phyloP scores from a whole-genome alignment of 805 yeast species.

The Yamadazyma akitaensis region DNA sequence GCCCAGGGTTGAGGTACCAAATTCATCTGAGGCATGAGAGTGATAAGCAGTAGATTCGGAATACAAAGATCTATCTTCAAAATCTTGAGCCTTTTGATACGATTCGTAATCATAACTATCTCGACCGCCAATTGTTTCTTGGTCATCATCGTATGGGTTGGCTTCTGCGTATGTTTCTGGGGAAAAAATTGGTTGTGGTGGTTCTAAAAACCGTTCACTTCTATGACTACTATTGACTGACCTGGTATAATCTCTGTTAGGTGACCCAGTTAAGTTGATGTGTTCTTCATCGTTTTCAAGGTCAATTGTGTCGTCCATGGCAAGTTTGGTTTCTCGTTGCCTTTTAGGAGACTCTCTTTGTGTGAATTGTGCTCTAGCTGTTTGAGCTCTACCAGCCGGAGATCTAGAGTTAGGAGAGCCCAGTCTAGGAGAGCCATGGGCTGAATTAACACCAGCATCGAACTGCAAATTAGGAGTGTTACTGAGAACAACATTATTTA shows the following conservation, averaged over 20 bases:
- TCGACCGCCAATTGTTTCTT: conserved; percentile 15
- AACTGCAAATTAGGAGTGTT: conserved; percentile 25
- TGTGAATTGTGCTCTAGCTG: conserved; percentile 67
- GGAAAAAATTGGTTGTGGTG: conserved; percentile 65
- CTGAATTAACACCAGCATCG: not conserved
- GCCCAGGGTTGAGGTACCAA: conserved; percentile 12
- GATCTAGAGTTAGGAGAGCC: not conserved
- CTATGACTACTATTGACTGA: conserved; percentile 31
- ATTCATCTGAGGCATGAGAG: conserved; percentile 21
- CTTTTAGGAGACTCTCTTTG: conserved; percentile 71
- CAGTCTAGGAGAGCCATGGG: conserved; percentile 1
- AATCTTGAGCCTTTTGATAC: conserved; percentile 32
- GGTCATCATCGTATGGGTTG: conserved; percentile 24
- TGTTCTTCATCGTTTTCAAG: conserved; percentile 25
- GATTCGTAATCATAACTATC: conserved; percentile 31
- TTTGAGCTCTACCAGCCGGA: conserved; percentile 18
- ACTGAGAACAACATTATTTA: conserved; percentile 18
- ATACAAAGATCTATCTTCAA: conserved; percentile 33
- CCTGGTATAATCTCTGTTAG: conserved; percentile 28
- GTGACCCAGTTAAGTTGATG: conserved; percentile 33
- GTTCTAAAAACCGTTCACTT: conserved; percentile 53
- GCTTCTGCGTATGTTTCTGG: conserved; percentile 65
- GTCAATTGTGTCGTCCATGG: conserved; percentile 43
- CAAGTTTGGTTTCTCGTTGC: conserved; percentile 43
- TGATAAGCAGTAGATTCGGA: conserved; percentile 35